A percentile compares a stretch with the other conserved stretches of the same genome.
phyloP scores from a whole-genome alignment of 1,284 basidiomycete genomes.

The Vanrija sp. region DNA sequence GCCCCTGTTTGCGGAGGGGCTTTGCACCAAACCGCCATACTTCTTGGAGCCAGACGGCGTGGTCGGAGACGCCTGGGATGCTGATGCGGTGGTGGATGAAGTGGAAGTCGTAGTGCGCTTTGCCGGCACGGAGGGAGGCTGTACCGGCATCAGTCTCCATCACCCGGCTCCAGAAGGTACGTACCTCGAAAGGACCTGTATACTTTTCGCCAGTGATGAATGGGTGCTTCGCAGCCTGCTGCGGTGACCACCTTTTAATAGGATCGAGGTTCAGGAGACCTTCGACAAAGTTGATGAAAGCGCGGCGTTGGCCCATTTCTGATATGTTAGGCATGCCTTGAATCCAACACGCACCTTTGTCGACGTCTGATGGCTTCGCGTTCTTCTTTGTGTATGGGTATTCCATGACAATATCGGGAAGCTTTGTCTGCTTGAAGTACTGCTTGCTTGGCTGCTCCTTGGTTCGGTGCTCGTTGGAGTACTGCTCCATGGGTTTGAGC shows the following conservation, averaged over 20 bases:
- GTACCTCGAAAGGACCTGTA: constrained; percentile 76
- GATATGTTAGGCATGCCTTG: constrained; percentile 7
- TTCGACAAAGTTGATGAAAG: constrained; percentile 97
- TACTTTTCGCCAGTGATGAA: constrained; percentile 98
- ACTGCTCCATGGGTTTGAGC: constrained; percentile 90
- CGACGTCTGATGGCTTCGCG: constrained; percentile 77
- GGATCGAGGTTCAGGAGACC: constrained; percentile 93
- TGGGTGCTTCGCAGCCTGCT: constrained; percentile 91
- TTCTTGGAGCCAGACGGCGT: constrained; percentile 55
- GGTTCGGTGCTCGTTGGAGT: constrained; percentile 87
- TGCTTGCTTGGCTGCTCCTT: constrained; percentile 97
- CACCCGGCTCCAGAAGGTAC: constrained; percentile 36
- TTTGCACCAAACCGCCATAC: constrained; percentile 85
- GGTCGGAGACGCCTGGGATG: constrained; percentile 15
- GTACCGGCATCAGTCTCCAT: not conserved
- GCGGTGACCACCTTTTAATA: constrained; percentile 92
- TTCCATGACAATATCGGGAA: constrained; percentile 93
- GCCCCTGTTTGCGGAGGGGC: constrained; percentile 61
- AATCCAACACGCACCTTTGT: constrained; percentile 65
- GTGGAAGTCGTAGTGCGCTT: constrained; percentile 11
- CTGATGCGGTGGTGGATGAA: constrained; percentile 4
- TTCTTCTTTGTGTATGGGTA: constrained; percentile 80
- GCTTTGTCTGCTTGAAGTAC: constrained; percentile 91
- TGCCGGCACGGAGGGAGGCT: constrained; percentile 11
- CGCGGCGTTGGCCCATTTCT: constrained; percentile 90